Evolutionary conservation across 352 stramenopile species (phyloP).

Genomic region (Globisporangium echinulatum): DNA sequence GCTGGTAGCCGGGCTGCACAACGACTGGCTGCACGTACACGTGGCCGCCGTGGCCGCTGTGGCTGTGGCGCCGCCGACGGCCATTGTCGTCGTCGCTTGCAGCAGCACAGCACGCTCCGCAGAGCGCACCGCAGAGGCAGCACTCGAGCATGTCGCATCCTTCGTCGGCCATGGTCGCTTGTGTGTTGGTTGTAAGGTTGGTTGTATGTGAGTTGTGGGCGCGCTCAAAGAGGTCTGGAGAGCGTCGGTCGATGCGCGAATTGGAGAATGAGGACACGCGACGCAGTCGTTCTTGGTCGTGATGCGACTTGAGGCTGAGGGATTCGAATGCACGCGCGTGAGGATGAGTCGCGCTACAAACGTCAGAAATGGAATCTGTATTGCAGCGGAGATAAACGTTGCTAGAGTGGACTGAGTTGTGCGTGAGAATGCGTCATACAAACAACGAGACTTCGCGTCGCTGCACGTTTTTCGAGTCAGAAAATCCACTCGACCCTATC

Average conservation of each 20-base stretch:
- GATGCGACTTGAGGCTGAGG: too few species aligned
- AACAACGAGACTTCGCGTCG: neutral
- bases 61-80: slow-evolving; percentile 28
- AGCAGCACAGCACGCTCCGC: slow-evolving; percentile 64
- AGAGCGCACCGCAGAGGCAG: slow-evolving; percentile 69
- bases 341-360: neutral
- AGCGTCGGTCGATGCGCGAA: too few species aligned
- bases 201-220: slow-evolving; percentile 7
- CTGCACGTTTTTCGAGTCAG: neutral
- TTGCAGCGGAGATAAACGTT: neutral
- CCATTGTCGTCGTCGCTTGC: slow-evolving; percentile 27
- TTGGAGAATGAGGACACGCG: neutral
- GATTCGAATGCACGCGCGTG: neutral
- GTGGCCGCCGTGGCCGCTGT: slow-evolving; percentile 22
- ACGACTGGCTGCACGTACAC: slow-evolving; percentile 75
- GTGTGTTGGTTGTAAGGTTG: neutral
- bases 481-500: neutral
- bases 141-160: slow-evolving; percentile 76
- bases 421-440: neutral
- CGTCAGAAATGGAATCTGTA: neutral
- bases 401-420: neutral
- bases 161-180: slow-evolving; percentile 35
- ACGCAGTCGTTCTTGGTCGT: too few species aligned
- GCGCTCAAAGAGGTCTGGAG: too few species aligned
- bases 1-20: slow-evolving; percentile 28